These are phyloP conservation scores for Fusarium nodosum DNA, from an alignment of 2,329 filamentous ascomycete genomes.

Conservation along the genomic window DNA sequence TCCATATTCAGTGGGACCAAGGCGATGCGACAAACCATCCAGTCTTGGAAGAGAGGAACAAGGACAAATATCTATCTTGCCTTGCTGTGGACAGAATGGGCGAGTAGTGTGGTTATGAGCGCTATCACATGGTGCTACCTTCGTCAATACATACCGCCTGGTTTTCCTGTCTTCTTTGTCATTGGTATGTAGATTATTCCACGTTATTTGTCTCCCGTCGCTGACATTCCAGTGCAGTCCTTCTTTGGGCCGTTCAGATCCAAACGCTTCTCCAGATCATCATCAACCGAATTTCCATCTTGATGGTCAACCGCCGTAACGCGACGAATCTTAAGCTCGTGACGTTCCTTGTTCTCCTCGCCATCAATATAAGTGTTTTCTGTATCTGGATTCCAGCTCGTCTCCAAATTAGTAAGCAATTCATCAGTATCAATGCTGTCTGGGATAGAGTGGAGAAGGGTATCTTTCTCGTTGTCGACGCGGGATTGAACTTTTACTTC, in stretches of 20 bases:
- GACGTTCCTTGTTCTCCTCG: conserved; percentile 60
- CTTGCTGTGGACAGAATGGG: conserved; percentile 47
- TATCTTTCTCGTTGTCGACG: conserved; percentile 66
- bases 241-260: conserved; percentile 60
- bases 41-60: conserved; percentile 48
- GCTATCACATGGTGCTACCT: conserved; percentile 49
- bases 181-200: conserved; percentile 20
- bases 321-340: conserved; percentile 59
- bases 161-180: conserved; percentile 46
- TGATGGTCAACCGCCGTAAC: conserved; percentile 58
- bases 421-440: conserved; percentile 61
- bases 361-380: conserved; percentile 67
- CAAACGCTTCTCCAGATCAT: conserved; percentile 68
- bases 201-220: rapidly evolving
- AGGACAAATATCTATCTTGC: conserved; percentile 46
- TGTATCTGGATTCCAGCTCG: conserved; percentile 68
- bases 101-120: conserved; percentile 47
- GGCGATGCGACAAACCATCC: conserved; percentile 42
- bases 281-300: conserved; percentile 66
- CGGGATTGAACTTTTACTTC: conserved; percentile 65
- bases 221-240: conserved; percentile 25
- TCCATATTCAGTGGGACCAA: conserved; percentile 49
- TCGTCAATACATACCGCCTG: conserved; percentile 44
- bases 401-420: conserved; percentile 59
- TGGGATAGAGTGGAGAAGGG: conserved; percentile 69